phyloP scores from a whole-genome alignment of 176 grass and related monocot species.

The Ensete ventricosum region DNA sequence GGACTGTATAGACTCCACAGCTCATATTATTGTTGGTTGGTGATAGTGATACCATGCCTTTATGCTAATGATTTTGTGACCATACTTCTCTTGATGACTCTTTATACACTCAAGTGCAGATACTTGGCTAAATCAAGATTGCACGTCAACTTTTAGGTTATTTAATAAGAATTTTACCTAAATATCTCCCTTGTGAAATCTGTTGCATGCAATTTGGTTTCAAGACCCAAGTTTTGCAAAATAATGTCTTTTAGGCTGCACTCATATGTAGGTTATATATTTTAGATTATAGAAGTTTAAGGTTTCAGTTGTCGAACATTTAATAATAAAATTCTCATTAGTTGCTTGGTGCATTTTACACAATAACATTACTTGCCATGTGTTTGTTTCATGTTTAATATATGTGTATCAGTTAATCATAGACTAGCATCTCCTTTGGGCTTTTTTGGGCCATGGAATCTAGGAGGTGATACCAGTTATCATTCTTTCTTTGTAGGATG shows the following conservation, averaged over 20 bases:
- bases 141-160: background rate
- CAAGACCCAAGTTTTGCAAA: background rate
- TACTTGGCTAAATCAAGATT: background rate
- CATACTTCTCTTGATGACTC: background rate
- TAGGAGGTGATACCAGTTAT: too few relatives aligned
- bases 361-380: background rate
- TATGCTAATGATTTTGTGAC: background rate
- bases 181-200: background rate
- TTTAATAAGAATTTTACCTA: background rate
- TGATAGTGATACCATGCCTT: background rate
- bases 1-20: background rate
- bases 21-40: background rate
- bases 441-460: too few relatives aligned
- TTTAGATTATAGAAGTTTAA: too few relatives aligned
- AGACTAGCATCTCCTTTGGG: too few relatives aligned
- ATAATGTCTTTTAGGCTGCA: background rate
- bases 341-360: background rate
- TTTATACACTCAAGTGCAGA: background rate
- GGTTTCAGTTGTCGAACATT: too few relatives aligned
- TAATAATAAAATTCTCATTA: background rate
- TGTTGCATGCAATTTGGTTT: background rate
- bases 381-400: too few relatives aligned
- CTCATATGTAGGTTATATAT: too few relatives aligned
- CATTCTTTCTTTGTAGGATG: too few relatives aligned
- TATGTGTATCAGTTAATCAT: too few relatives aligned